phyloP scores from a whole-genome alignment of 805 yeast species.

The Peterozyma xylosa region DNA sequence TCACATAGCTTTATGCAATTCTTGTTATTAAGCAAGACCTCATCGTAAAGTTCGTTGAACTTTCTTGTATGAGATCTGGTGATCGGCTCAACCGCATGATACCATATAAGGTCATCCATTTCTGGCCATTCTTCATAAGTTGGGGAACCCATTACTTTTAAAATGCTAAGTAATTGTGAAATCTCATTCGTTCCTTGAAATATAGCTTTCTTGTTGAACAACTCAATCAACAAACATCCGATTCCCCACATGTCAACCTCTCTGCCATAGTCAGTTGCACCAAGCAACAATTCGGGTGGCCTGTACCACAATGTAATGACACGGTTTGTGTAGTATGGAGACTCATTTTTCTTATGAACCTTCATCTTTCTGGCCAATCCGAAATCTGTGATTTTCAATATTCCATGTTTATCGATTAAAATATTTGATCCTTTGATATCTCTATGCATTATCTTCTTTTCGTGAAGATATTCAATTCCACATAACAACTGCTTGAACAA shows the following conservation, averaged over 20 bases:
- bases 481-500: slow-evolving; percentile 57
- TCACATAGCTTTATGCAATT: slow-evolving; percentile 59
- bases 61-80: slow-evolving; percentile 22
- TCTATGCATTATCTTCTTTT: slow-evolving; percentile 63
- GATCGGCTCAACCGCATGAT: slow-evolving; percentile 69
- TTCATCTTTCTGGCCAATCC: slow-evolving; percentile 78
- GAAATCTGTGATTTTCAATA: slow-evolving; percentile 70
- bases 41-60: slow-evolving; percentile 34
- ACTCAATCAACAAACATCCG: slow-evolving; percentile 83
- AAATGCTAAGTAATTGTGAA: slow-evolving; percentile 71
- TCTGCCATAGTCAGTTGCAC: slow-evolving; percentile 82
- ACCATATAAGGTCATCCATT: slow-evolving; percentile 84
- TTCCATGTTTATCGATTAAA: slow-evolving; percentile 53
- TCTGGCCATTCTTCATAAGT: slow-evolving; percentile 66
- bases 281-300: slow-evolving; percentile 89
- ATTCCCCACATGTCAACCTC: slow-evolving; percentile 97
- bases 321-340: slow-evolving; percentile 85
- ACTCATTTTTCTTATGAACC: slow-evolving; percentile 37
- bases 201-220: slow-evolving; percentile 65
- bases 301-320: slow-evolving; percentile 97
- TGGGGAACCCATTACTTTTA: slow-evolving; percentile 85
- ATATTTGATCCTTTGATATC: slow-evolving; percentile 82
- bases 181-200: slow-evolving; percentile 90
- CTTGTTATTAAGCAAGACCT: slow-evolving; percentile 33
- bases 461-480: slow-evolving; percentile 66